Evolutionary conservation across 1,139 yeast species (phyloP), one percentile per base, ranked within the genome.

Genomic region (Candida sp.): DNA sequence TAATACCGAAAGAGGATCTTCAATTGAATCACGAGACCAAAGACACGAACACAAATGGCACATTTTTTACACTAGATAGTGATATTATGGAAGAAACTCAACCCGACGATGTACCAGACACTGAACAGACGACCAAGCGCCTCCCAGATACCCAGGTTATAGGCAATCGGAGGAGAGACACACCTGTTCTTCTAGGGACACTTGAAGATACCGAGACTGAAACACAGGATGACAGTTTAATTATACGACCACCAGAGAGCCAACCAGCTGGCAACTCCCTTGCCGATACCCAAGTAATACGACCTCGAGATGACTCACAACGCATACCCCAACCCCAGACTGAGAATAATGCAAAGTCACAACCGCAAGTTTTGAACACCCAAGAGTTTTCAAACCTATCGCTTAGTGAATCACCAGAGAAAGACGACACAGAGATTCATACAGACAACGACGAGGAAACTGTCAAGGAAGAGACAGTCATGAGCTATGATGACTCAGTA

Each of bases 341-440:
- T 32, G 9, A 27, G 30, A 27, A 27, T n/a, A 42, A 25, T 42
- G 42, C 28, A 6, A 31, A 39, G n/a, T 54, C 65, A 1, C 55
- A 57, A 23, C 49, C 60, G 27, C 64, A 63, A 47, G 66, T 63
- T 4, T 40, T 59, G 1, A 59, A 59, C 49, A 62, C 66, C 7
- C 66, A 63, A 51, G 66, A 63, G 42, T 55, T 50, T 26, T 34
- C 47, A 6, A 49, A 44, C 17, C 32, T 46, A 27, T 45, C 49
- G 8, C 26, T 44, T 22, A 30, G 37, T 17, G 48, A 32, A 25
- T 39, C 30, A 3, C 44, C 39, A 2, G 32, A 41, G 11, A 46
- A 46, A 32, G 49, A 46, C 3, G 49, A 39, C 7, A 40, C 50
- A 9, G 56, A 52, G 39, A 46, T 54, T 11, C 51, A 46, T 38